phyloP scores from a whole-genome alignment of 2,329 filamentous ascomycete species.

The Pyricularia grisea region DNA sequence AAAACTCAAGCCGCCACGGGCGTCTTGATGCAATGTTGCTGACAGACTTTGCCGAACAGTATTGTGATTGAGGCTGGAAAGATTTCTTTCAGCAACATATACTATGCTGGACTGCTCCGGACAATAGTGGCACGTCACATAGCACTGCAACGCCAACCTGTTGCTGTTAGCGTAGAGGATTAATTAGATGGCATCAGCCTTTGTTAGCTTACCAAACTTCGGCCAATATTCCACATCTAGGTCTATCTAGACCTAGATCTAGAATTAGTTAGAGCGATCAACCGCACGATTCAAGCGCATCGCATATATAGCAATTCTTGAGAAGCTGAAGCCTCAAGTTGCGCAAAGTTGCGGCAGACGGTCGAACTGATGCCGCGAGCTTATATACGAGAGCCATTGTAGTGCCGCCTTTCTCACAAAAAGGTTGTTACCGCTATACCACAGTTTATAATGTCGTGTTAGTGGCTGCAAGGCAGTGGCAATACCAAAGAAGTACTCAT shows the following conservation, averaged over 20 bases:
- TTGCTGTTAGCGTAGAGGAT: not conserved
- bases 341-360: not conserved
- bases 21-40: not conserved
- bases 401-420: not conserved
- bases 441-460: not conserved
- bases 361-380: not conserved
- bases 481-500: not conserved
- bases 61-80: too few species aligned
- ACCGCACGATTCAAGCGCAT: not conserved
- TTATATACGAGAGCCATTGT: not conserved
- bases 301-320: not conserved
- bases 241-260: too few species aligned
- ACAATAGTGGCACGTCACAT: not conserved
- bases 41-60: too few species aligned
- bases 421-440: not conserved
- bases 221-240: not conserved
- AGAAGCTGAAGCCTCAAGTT: not conserved
- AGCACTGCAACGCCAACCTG: not conserved
- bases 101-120: too few species aligned
- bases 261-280: too few species aligned
- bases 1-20: not conserved
- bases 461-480: not conserved
- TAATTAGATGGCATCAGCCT: not conserved
- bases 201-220: not conserved
- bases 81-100: too few species aligned